Percentiles rank a stretch among this genome's conserved stretches.
These are phyloP conservation scores for Closterium sp. DNA, from an alignment of 139 green algal species.

Conservation along the genomic window DNA sequence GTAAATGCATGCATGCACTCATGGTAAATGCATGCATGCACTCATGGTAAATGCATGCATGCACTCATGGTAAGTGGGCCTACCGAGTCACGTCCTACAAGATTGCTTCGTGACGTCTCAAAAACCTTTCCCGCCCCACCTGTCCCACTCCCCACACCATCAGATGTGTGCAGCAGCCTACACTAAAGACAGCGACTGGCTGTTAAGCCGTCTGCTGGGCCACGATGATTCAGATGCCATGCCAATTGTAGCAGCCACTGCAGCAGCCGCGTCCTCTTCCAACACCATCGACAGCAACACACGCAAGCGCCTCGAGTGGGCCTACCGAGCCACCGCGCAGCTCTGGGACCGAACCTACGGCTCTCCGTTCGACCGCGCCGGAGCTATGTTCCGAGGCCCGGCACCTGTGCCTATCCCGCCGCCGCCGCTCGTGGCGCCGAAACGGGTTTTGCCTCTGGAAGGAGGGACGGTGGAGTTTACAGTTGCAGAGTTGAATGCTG, in stretches of 20 bases:
- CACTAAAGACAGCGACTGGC: not conserved
- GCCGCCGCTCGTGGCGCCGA: not conserved
- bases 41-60: too few species aligned
- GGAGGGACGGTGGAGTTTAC: too few species aligned
- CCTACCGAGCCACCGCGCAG: not conserved
- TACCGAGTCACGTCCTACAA: too few species aligned
- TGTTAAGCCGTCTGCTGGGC: not conserved
- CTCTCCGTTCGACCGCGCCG: conserved; percentile 3
- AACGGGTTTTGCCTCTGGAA: too few species aligned
- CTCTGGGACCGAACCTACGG: conserved; percentile 26
- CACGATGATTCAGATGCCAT: conserved; percentile 26
- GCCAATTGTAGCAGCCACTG: not conserved
- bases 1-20: too few species aligned
- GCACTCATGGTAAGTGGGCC: too few species aligned
- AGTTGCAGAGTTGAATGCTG: not conserved
- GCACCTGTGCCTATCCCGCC: not conserved
- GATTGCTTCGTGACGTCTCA: too few species aligned
- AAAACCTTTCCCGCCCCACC: too few species aligned
- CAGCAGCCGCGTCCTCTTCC: not conserved
- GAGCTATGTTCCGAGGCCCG: conserved; percentile 18
- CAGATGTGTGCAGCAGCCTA: conserved; percentile 16
- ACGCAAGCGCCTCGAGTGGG: not conserved
- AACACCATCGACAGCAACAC: not conserved
- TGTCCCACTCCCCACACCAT: too few species aligned
- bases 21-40: too few species aligned